Evolutionary conservation across 2,329 filamentous ascomycete species (phyloP).

Genomic region (Ophiostoma ulmi): DNA sequence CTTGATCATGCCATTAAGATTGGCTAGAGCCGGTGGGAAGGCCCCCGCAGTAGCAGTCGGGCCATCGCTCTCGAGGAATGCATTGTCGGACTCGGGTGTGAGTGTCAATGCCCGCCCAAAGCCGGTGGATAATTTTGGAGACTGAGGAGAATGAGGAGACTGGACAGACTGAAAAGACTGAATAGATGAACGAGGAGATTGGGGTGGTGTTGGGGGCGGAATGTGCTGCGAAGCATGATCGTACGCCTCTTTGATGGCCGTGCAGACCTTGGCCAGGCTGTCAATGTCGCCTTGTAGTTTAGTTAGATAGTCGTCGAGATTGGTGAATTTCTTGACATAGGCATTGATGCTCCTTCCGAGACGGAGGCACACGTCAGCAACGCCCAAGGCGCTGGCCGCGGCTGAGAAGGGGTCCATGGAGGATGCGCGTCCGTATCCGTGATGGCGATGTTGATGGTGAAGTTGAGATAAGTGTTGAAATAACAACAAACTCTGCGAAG

Average conservation of each 20-base stretch:
- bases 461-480: too few relatives aligned
- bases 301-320: background rate
- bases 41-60: background rate
- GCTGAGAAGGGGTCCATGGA: constrained; percentile 13
- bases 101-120: background rate
- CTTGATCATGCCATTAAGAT: background rate
- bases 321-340: background rate
- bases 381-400: constrained; percentile 3
- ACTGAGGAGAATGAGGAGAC: background rate
- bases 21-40: background rate
- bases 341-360: background rate
- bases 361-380: constrained; percentile 11
- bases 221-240: background rate
- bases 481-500: too few relatives aligned
- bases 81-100: background rate
- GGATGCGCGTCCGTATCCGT: background rate
- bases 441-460: background rate
- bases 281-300: constrained; percentile 1
- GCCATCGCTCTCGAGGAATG: background rate
- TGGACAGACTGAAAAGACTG: background rate
- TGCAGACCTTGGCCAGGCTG: background rate
- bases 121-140: background rate
- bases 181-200: background rate
- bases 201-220: background rate
- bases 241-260: background rate